Percentiles rank a stretch among this genome's conserved stretches.
Evolutionary conservation across 176 grass and related monocot species (phyloP).

Genomic region (Phoenix roebelenii): DNA sequence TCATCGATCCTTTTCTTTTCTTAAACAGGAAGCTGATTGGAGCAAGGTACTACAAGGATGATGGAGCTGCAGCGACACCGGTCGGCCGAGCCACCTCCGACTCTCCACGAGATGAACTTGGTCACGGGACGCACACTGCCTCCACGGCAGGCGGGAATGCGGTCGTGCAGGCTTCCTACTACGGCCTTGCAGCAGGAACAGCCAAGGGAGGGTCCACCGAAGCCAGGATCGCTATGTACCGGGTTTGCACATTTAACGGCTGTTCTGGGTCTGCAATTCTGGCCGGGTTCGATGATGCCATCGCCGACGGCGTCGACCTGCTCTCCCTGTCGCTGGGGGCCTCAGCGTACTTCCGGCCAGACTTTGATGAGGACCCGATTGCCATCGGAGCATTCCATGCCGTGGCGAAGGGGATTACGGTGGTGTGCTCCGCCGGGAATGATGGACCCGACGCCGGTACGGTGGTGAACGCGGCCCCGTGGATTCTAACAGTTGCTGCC

Average conservation of each 20-base stretch:
- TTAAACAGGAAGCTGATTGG: slow-evolving; percentile 75
- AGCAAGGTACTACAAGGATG: slow-evolving; percentile 55
- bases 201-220: slow-evolving; percentile 52
- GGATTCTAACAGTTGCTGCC: slow-evolving; percentile 83
- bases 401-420: slow-evolving; percentile 49
- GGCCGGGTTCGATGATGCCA: slow-evolving; percentile 76
- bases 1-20: too few relatives aligned
- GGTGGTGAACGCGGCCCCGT: slow-evolving; percentile 65
- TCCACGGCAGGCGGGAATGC: slow-evolving; percentile 62
- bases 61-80: neutral
- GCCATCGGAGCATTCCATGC: slow-evolving; percentile 87
- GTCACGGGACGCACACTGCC: slow-evolving; percentile 83
- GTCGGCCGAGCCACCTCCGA: neutral
- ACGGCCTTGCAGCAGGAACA: slow-evolving; percentile 56
- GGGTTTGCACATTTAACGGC: slow-evolving; percentile 44
- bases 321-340: slow-evolving; percentile 58
- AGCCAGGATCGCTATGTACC: slow-evolving; percentile 63
- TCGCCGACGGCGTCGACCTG: slow-evolving; percentile 60
- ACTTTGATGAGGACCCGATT: slow-evolving; percentile 55
- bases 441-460: slow-evolving; percentile 40
- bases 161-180: slow-evolving; percentile 46
- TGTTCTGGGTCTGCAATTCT: slow-evolving; percentile 75
- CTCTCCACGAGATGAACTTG: slow-evolving; percentile 43
- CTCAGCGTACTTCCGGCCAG: slow-evolving; percentile 24
- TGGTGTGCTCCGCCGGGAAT: slow-evolving; percentile 82